Evolutionary conservation across 495 filamentous ascomycete species (phyloP), one percentile per base, ranked within the genome.

Genomic region (Hypoxylon intermedium): DNA sequence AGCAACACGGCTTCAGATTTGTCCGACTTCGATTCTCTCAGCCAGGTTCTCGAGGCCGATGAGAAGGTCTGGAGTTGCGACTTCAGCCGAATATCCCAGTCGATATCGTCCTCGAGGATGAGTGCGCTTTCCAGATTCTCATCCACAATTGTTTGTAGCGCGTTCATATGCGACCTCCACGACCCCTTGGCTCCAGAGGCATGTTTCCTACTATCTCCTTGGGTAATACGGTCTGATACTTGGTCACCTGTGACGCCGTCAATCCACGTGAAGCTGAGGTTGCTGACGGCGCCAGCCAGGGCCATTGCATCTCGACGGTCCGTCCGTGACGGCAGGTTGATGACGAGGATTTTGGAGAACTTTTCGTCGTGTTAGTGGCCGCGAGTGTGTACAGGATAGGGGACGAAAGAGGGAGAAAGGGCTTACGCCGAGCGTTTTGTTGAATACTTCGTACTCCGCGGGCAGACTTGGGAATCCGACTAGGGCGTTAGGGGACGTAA

Each of bases 221-320:
- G 70, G 2, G 74, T 19, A 2, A 63, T 72, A 23, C 67, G 73
- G 41, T 77, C 74, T 2, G 47, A 31, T 0, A 85, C 65, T 3
- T 75, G 67, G 6, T 68, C 65, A 0, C 82, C 81, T 6, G 65
- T 41, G 0, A 83, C 74, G 0, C 84, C 86, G 33, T 82, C 74
- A 11, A 87, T 68, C 68, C 81, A 85, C 1, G 83, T 80, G 2
- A 86, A 67, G 4, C 75, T 73, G 16, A 89, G 70, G 9, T 78
- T 77, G 9, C 73, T 79, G 1, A 83, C 62, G 1, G 78, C 79
- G 3, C 85, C 79, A 1, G 81, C 76, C 2, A 87, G 68, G 2
- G 73, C 71, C 45, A 88, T 75, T 7, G 78, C 82, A 75, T 90
- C 85, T 18, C 83, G 82, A 23, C 86, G 83, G 58, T 89, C 87